Evolutionary conservation across 805 yeast genomes (phyloP), one percentile per base, ranked within the genome.

Genomic region (Barnettozyma botsteinii): DNA sequence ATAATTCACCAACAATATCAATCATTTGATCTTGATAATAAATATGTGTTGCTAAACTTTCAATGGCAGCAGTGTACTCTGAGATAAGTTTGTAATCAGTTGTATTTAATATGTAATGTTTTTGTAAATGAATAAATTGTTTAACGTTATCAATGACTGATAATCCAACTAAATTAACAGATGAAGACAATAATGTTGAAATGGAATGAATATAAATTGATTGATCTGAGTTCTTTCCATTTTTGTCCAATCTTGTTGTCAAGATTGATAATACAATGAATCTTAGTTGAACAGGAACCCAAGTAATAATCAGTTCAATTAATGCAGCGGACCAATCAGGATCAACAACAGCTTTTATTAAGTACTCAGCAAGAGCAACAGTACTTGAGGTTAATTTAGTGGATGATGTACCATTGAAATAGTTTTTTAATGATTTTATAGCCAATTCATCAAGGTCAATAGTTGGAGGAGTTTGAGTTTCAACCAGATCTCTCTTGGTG

Each of bases 1-100:
- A 61, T 13, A 88, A 65, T 43, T 84, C 95, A 22, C 77, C 73
- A 15, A 88, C 66, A 66, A 91, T 81, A 57, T 89, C 97, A 13
- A 81, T 72, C 5, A 83, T 76, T 59, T 93, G 98, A 49, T 87
- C 94, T 44, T 80, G 80, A 57, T 91, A 91, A 53, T 88, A 88
- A 11, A 80, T 73, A 57, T 88, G 95, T 3, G 77, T 72, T 2
- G 88, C 79, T 38, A 91, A 67, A 43, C 82, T 79, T 42, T 80
- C 75, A 40, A 89, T 74, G 20, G 88, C 75, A 18, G 64, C 64
- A 2, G 78, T 62, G 50, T 78, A 79, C 51, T 72, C 59, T 34
- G 53, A 33, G 52, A 73, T 52, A 54, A 73, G 48, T 37, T 61
- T 44, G 29, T 29, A 36, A 6, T 48, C 40, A 5, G 49, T 39